A percentile compares a stretch with the other conserved stretches of the same genome.
phyloP scores from a whole-genome alignment of 78 protist genomes.

The Anaeramoeba flamelloides region DNA sequence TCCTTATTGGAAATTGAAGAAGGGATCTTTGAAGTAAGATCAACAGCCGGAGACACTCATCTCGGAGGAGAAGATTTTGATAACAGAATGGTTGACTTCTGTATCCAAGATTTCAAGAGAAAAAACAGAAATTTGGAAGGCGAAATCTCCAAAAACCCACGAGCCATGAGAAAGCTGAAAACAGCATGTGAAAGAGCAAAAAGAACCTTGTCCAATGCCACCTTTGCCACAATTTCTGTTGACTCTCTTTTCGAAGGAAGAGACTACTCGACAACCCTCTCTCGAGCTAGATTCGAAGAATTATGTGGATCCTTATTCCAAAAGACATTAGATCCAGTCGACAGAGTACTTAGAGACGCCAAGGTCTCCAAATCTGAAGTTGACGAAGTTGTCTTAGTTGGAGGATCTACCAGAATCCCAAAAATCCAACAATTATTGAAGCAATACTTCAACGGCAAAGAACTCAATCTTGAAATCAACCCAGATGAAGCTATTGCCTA shows the following conservation, averaged over 20 bases:
- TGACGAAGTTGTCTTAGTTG: conserved; percentile 85
- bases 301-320: conserved; percentile 74
- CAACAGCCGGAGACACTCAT: conserved; percentile 68
- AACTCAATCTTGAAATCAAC: conserved; percentile 72
- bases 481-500: conserved; percentile 98
- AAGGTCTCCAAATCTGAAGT: conserved; percentile 48
- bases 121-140: conserved; percentile 23
- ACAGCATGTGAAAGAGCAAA: conserved; percentile 54
- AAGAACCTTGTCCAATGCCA: conserved; percentile 42
- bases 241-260: conserved; percentile 82
- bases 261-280: conserved; percentile 73
- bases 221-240: conserved; percentile 77
- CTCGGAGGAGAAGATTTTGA: conserved; percentile 72
- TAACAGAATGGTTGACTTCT: conserved; percentile 36
- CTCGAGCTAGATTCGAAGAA: conserved; percentile 95
- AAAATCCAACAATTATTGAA: conserved; percentile 75
- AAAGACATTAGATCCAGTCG: conserved; percentile 65
- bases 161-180: conserved; percentile 44
- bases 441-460: conserved; percentile 91
- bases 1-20: conserved; percentile 53
- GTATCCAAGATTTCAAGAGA: conserved; percentile 29
- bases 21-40: conserved; percentile 60
- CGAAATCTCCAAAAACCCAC: conserved; percentile 20
- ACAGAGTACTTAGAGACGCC: conserved; percentile 68
- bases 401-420: conserved; percentile 97